Evolutionary conservation across 2,329 filamentous ascomycete genomes (phyloP), one percentile per base, ranked within the genome.

Genomic region (Fusarium longipes): DNA sequence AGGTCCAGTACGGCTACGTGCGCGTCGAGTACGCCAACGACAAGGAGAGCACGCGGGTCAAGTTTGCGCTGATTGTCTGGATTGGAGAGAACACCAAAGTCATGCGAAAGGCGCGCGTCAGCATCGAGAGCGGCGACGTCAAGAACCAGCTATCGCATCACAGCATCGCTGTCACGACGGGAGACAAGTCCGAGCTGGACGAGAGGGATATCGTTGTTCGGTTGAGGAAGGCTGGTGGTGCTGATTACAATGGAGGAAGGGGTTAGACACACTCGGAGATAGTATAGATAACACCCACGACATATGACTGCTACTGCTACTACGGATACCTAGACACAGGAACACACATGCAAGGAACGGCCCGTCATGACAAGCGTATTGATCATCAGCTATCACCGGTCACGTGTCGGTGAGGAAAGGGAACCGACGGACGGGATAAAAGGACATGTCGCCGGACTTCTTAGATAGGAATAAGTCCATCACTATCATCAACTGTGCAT

Each of bases 21-120:
- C 86, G 87, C 29, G 81, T 90, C 76, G 87, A 91, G 80, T 87
- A 91, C 77, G 88, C 88, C 75, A 91, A 91, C 80, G 89, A 92
- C 77, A 86, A 86, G 67, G 89, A 92, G 81, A 87, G 83, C 78
- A 88, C 81, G 74, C 82, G 89, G 35, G 86, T 90, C 74, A 92
- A 92, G 80, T 91, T 91, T 74, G 84, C 82, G 47, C 82, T 92
- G 47, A 79, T 91, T 30, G 83, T 90, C 67, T 92, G 89, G 89
- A 90, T 90, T 76, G 89, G 89, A 75, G 82, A 85, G 76, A 76
- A 79, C 61, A 89, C 88, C 3, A 87, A 86, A 78, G 84, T 91
- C 58, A 91, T 91, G 89, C 84, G 89, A 70, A 90, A 90, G 77
- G 89, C 89, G 11, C 84, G 89, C 68, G 89, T 90, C 67, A 87